Evolutionary conservation across 495 filamentous ascomycete species (phyloP).

Genomic region (Beverwykella pulmonaria): DNA sequence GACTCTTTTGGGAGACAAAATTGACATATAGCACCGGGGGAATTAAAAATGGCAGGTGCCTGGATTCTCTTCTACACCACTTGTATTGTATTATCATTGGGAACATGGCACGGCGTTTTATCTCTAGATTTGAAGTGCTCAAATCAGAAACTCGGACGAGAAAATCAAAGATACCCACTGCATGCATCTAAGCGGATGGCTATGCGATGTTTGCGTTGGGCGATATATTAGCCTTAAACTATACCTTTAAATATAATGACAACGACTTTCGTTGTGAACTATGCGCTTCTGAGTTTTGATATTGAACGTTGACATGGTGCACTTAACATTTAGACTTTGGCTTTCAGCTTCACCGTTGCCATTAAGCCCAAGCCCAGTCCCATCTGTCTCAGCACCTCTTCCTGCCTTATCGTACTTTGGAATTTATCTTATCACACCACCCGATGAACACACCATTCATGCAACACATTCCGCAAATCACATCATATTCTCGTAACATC

Average conservation of each 20-base stretch:
- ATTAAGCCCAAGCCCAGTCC: too few relatives aligned
- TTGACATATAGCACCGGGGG: background rate
- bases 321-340: too few relatives aligned
- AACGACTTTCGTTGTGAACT: background rate
- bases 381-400: background rate
- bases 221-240: background rate
- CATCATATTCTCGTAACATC: background rate
- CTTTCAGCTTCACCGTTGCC: too few relatives aligned
- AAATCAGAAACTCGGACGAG: slow-evolving; percentile 21
- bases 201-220: slow-evolving; percentile 8
- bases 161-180: slow-evolving; percentile 15
- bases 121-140: slow-evolving; percentile 23
- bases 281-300: too few relatives aligned
- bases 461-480: background rate
- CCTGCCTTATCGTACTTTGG: background rate
- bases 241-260: background rate
- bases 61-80: background rate
- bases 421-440: background rate
- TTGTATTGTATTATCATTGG: background rate
- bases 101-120: slow-evolving; percentile 4
- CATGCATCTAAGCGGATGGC: background rate
- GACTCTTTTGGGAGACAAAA: background rate
- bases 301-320: too few relatives aligned
- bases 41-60: background rate
- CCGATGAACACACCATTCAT: background rate